A percentile compares a stretch with the other conserved stretches of the same genome.
Conservation (phyloP, 2,329 filamentous ascomycete genomes). For the Aureobasidium musti region DNA sequence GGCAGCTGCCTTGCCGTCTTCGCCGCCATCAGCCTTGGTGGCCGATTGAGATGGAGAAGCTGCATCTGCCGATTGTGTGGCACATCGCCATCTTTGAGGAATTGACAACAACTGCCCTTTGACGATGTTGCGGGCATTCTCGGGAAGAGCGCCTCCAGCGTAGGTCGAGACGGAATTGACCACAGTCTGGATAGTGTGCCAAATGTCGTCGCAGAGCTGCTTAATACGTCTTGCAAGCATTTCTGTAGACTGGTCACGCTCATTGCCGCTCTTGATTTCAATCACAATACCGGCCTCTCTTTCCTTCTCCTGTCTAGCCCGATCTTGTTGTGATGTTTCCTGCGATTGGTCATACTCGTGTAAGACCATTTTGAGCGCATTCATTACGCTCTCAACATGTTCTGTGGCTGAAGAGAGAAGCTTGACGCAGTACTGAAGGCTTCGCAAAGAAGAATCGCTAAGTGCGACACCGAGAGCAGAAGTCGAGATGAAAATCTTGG, state of each 20-base stretch:
- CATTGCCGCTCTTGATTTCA: constrained; percentile 11
- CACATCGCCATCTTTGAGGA: constrained; percentile 77
- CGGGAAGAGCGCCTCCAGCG: constrained; percentile 84
- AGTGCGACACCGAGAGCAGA: constrained; percentile 89
- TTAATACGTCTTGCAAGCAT: constrained; percentile 76
- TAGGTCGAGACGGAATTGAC: constrained; percentile 86
- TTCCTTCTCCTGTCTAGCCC: constrained; percentile 32
- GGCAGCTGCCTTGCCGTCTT: constrained; percentile 30
- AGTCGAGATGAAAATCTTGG: constrained; percentile 81
- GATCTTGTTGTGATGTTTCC: constrained; percentile 29
- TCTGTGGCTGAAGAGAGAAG: constrained; percentile 81
- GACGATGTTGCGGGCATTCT: constrained; percentile 82
- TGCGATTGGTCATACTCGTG: constrained; percentile 70
- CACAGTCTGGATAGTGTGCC: constrained; percentile 67
- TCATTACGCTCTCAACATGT: constrained; percentile 74
- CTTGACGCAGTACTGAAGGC: constrained; percentile 78
- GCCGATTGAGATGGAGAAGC: constrained; percentile 18
- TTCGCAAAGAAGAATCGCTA: constrained; percentile 82
- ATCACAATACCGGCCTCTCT: constrained; percentile 33
- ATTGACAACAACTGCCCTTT: constrained; percentile 80
- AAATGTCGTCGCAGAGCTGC: constrained; percentile 56
- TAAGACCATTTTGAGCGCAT: constrained; percentile 71
- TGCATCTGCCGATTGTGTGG: constrained; percentile 47
- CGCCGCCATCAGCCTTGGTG: constrained; percentile 32
- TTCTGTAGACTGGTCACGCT: constrained; percentile 46